Percentiles rank a stretch among this genome's conserved stretches.
These are phyloP conservation scores for Pleurotus djamor DNA, from an alignment of 768 basidiomycete species.

Conservation along the genomic window DNA sequence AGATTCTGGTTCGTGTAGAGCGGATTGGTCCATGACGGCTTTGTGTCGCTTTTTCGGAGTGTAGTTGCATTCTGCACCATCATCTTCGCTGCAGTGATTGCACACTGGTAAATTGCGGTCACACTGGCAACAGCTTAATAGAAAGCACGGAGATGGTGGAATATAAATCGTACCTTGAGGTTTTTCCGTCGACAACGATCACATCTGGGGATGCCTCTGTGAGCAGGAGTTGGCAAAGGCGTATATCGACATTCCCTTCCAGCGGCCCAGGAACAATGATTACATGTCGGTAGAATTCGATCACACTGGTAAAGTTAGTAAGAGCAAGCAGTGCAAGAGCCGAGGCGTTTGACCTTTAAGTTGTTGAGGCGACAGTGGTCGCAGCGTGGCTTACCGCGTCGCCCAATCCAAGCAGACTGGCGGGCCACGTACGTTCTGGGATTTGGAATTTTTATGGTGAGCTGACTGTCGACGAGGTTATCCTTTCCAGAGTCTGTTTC, in stretches of 20 bases:
- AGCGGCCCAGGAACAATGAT: slow-evolving; percentile 66
- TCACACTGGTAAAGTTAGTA: slow-evolving; percentile 49
- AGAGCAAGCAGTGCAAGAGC: slow-evolving; percentile 4
- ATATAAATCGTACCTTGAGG: slow-evolving; percentile 46
- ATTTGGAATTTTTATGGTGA: slow-evolving; percentile 67
- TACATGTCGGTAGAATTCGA: slow-evolving; percentile 67
- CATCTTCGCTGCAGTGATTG: slow-evolving; percentile 59
- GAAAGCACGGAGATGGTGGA: background rate
- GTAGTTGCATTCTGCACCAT: slow-evolving; percentile 61
- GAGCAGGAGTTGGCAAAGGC: slow-evolving; percentile 71
- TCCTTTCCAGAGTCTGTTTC: slow-evolving; percentile 36
- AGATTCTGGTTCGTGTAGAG: slow-evolving; percentile 12
- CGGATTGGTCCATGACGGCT: slow-evolving; percentile 29
- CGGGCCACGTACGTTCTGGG: slow-evolving; percentile 66
- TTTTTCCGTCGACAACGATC: slow-evolving; percentile 68
- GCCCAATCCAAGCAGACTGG: slow-evolving; percentile 73
- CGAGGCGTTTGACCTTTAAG: slow-evolving; percentile 52
- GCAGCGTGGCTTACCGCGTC: slow-evolving; percentile 72
- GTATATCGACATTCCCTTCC: slow-evolving; percentile 71
- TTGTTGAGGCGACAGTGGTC: slow-evolving; percentile 73
- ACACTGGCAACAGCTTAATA: slow-evolving; percentile 38
- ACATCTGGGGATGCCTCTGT: slow-evolving; percentile 72
- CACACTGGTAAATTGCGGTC: slow-evolving; percentile 72
- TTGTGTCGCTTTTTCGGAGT: slow-evolving; percentile 71
- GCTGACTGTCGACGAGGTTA: slow-evolving; percentile 44